Conservation (phyloP, 106 monocot species). For the Vanilla planifolia region DNA sequence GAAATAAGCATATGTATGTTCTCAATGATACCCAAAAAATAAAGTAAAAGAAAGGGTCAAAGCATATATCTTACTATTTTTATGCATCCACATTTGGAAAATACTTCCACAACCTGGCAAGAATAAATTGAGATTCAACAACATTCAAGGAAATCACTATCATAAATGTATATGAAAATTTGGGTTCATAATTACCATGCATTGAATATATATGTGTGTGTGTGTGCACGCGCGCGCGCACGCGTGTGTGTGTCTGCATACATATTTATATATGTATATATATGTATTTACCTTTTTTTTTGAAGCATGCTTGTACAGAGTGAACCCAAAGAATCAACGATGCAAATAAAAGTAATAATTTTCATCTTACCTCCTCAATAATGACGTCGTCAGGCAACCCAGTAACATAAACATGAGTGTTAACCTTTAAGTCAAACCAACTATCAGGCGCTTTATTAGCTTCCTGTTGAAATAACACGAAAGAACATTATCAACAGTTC, state of each 20-base stretch:
- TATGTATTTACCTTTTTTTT: background rate
- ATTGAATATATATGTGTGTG: no score
- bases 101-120: constrained; percentile 80
- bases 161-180: background rate
- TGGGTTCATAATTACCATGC: no score
- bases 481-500: background rate
- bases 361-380: constrained; percentile 69
- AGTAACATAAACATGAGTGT: constrained; percentile 89
- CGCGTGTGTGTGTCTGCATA: no score
- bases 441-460: constrained; percentile 86
- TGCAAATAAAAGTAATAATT: background rate
- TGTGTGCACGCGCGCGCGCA: no score
- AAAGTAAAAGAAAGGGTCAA: background rate
- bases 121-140: background rate
- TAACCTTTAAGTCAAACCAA: constrained; percentile 98
- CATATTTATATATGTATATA: no score
- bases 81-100: constrained; percentile 91
- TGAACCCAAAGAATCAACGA: background rate
- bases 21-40: background rate
- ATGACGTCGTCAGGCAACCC: constrained; percentile 98
- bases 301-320: background rate
- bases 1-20: background rate
- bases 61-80: constrained; percentile 55
- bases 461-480: constrained; percentile 47
- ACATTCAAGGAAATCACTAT: background rate